A percentile compares a stretch with the other conserved stretches of the same genome.
Conservation (phyloP, 2,329 filamentous ascomycete genomes). For the Cladobotryum mycophilum region DNA sequence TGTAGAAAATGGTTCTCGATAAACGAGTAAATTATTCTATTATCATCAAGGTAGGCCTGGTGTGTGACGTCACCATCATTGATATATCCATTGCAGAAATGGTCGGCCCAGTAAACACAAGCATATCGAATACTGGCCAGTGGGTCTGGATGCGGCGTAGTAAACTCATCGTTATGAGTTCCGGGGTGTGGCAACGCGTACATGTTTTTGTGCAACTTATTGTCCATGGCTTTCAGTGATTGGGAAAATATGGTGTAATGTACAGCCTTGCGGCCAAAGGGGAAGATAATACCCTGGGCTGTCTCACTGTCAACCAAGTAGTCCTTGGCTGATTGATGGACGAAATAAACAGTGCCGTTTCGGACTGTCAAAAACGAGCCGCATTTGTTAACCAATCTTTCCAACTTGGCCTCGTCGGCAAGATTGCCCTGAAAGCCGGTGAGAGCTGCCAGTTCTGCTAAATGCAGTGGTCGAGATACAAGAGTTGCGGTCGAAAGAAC, state of each 20-base stretch:
- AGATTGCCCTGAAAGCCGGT: conserved; percentile 33
- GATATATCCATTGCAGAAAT: conserved; percentile 11
- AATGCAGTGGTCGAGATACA: conserved; percentile 28
- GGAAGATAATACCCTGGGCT: conserved; percentile 22
- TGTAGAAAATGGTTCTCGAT: background rate
- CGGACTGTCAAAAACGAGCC: conserved; percentile 34
- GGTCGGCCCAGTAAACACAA: conserved; percentile 16
- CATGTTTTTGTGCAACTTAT: conserved; percentile 28
- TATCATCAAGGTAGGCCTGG: conserved; percentile 28
- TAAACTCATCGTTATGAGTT: no score
- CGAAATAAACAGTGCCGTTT: conserved; percentile 26
- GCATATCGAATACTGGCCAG: conserved; percentile 9
- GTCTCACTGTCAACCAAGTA: conserved; percentile 29
- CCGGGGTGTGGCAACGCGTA: conserved; percentile 21
- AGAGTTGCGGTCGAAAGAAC: conserved; percentile 26
- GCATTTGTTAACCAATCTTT: conserved; percentile 27
- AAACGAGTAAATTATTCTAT: background rate
- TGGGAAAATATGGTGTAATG: conserved; percentile 28
- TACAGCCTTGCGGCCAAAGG: conserved; percentile 16
- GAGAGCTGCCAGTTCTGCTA: conserved; percentile 26
- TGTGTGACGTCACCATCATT: conserved; percentile 31
- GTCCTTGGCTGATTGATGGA: conserved; percentile 40
- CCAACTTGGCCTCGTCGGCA: background rate
- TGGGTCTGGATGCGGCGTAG: conserved; percentile 9
- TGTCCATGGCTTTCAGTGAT: conserved; percentile 27